A percentile compares a stretch with the other conserved stretches of the same genome.
Evolutionary conservation across 257 asterid species (phyloP).

Genomic region (Ajuga chamaepitys): DNA sequence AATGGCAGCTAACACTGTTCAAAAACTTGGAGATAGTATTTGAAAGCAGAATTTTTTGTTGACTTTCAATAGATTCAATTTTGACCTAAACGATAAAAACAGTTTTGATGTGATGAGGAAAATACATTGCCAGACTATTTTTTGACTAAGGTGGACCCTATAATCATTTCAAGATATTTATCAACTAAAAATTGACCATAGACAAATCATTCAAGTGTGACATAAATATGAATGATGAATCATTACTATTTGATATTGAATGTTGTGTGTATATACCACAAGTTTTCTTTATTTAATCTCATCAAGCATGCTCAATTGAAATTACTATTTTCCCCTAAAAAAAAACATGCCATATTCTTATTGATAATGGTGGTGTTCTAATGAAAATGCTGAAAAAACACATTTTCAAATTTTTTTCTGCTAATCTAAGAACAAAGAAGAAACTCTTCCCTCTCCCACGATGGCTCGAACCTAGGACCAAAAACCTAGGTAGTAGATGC

Average conservation of each 20-base stretch:
- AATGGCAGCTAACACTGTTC: too few relatives aligned
- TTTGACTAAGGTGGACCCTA: constrained; percentile 29
- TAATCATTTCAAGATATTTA: constrained; percentile 2
- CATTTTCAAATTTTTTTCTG: too few relatives aligned
- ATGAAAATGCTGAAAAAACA: background rate
- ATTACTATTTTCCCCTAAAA: too few relatives aligned
- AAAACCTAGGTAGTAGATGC: too few relatives aligned
- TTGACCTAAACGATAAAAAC: background rate
- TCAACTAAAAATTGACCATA: constrained; percentile 17
- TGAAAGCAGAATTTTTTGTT: background rate
- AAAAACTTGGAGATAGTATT: background rate
- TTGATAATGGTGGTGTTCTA: background rate
- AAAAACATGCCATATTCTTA: background rate
- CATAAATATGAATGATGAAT: constrained; percentile 16
- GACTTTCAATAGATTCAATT: background rate
- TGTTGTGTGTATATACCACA: background rate
- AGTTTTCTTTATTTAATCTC: background rate
- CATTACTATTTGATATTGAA: constrained; percentile 20
- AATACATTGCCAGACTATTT: background rate
- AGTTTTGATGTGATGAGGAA: background rate
- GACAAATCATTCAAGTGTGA: constrained; percentile 13
- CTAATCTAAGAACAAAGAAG: too few relatives aligned
- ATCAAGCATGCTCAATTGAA: background rate
- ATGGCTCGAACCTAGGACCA: too few relatives aligned
- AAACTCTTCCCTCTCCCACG: too few relatives aligned